phyloP scores from a whole-genome alignment of 179 eudicot genomes.

The Spergularia azorica region DNA sequence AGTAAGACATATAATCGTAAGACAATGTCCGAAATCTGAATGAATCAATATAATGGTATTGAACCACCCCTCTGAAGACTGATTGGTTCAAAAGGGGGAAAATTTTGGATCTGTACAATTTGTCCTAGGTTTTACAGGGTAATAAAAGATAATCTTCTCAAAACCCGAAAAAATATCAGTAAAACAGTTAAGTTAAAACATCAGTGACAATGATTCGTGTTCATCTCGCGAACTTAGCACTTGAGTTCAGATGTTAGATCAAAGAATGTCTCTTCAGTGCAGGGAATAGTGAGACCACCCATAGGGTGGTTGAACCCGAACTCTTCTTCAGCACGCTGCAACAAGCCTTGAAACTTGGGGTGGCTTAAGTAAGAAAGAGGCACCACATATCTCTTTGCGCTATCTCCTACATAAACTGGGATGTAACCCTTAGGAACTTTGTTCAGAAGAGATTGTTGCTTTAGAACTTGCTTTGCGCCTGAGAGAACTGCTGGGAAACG shows the following conservation, averaged over 20 bases:
- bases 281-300: slow-evolving; percentile 44
- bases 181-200: background rate
- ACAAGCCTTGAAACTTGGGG: slow-evolving; percentile 38
- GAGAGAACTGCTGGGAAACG: slow-evolving; percentile 34
- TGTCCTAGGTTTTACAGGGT: background rate
- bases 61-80: slow-evolving; percentile 22
- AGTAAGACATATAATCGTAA: background rate
- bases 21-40: background rate
- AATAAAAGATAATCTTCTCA: background rate
- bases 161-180: background rate
- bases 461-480: slow-evolving; percentile 38
- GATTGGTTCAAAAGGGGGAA: slow-evolving; percentile 17
- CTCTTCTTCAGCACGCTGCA: slow-evolving; percentile 38
- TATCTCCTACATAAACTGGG: slow-evolving; percentile 57
- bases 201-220: background rate
- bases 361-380: slow-evolving; percentile 42
- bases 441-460: slow-evolving; percentile 25
- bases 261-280: slow-evolving; percentile 33
- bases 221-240: slow-evolving; percentile 1
- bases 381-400: slow-evolving; percentile 39
- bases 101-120: slow-evolving; percentile 15
- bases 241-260: slow-evolving; percentile 27
- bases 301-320: slow-evolving; percentile 47
- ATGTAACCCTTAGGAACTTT: slow-evolving; percentile 47
- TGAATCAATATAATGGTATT: background rate